Evolutionary conservation across 257 asterid genomes (phyloP).

Genomic region (Paraleonurus japonicus): DNA sequence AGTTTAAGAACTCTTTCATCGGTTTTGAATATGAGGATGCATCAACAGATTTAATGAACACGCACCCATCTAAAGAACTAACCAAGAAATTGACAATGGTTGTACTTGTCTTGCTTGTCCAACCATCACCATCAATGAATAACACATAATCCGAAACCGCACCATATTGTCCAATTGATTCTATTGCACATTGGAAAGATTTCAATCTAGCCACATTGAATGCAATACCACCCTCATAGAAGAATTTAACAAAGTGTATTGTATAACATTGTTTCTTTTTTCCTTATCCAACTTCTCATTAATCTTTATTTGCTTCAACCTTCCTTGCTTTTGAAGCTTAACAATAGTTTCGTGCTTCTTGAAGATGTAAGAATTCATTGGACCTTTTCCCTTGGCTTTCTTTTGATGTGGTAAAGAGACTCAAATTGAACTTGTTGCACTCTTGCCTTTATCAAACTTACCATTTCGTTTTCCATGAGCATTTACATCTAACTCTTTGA

Average conservation of each 20-base stretch:
- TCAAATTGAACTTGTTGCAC: not conserved
- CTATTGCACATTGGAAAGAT: not conserved
- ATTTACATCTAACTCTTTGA: not conserved
- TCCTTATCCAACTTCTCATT: not conserved
- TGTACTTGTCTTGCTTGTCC: not conserved
- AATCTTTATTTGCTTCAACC: not conserved
- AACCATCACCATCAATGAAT: not conserved
- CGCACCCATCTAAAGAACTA: not conserved
- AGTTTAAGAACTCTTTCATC: not conserved
- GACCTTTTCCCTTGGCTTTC: not conserved
- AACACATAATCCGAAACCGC: not conserved
- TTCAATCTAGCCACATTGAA: not conserved
- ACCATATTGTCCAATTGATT: not conserved
- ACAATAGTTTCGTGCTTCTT: not conserved
- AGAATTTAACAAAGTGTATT: not conserved
- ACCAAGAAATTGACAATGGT: not conserved
- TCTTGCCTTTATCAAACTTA: not conserved
- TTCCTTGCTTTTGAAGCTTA: not conserved
- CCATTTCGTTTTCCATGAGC: not conserved
- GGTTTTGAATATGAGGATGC: not conserved
- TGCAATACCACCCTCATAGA: not conserved
- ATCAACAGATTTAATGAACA: not conserved
- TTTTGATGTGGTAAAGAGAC: not conserved
- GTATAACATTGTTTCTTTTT: too few relatives aligned
- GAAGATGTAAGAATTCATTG: not conserved